phyloP scores from a whole-genome alignment of 208 protist genomes.

The Trypanosoma grayi region DNA sequence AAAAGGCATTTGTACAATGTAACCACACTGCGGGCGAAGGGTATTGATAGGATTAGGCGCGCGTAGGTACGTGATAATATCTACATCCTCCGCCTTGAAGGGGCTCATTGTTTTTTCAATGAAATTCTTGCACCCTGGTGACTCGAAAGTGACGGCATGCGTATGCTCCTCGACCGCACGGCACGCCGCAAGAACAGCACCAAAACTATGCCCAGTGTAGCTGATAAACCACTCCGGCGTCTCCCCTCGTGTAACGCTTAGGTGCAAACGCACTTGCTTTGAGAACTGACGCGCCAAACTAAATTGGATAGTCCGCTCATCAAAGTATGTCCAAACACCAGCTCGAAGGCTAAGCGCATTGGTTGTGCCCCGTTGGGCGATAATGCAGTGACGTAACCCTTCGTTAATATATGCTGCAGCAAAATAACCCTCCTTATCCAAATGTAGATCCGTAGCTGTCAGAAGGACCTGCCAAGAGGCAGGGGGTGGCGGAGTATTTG shows the following conservation, averaged over 20 bases:
- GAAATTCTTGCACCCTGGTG: conserved; percentile 69
- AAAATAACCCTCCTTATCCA: conserved; percentile 87
- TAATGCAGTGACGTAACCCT: conserved; percentile 64
- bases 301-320: conserved; percentile 87
- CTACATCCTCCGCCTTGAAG: conserved; percentile 38
- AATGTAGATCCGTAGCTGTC: conserved; percentile 49
- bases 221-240: conserved; percentile 54
- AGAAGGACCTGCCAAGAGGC: conserved; percentile 72
- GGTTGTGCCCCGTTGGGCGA: conserved; percentile 84
- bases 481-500: conserved; percentile 38
- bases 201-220: conserved; percentile 91
- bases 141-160: conserved; percentile 85
- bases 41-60: conserved; percentile 90
- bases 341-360: conserved; percentile 79
- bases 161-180: conserved; percentile 76
- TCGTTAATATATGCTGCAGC: conserved; percentile 82
- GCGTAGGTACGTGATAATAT: conserved; percentile 78
- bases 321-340: conserved; percentile 89
- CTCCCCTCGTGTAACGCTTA: conserved; percentile 26
- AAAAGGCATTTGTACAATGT: conserved; percentile 66
- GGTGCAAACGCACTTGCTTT: conserved; percentile 55
- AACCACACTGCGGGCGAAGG: conserved; percentile 82
- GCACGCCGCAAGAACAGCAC: conserved; percentile 79
- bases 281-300: conserved; percentile 86
- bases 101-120: conserved; percentile 57